These are phyloP conservation scores for Scleromitrula shiraiana DNA, from an alignment of 2,329 filamentous ascomycete species.

Conservation along the genomic window DNA sequence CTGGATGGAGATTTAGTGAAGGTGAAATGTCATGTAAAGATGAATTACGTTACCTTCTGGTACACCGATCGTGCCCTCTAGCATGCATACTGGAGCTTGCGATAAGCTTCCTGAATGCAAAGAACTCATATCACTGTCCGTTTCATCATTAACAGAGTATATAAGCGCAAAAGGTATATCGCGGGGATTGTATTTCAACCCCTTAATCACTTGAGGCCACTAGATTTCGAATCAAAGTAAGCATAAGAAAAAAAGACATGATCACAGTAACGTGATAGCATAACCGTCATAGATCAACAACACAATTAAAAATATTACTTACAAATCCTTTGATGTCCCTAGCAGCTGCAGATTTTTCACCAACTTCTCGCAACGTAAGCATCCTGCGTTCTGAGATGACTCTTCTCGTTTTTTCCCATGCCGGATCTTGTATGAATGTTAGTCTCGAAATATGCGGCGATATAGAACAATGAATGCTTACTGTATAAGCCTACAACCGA, in stretches of 20 bases:
- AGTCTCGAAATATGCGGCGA: not conserved
- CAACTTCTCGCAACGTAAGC: constrained; percentile 69
- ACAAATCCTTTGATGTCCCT: constrained; percentile 60
- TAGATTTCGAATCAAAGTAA: not conserved
- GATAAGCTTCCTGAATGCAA: constrained; percentile 59
- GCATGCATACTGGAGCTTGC: constrained; percentile 53
- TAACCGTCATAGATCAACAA: not conserved
- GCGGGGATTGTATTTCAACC: constrained; percentile 57
- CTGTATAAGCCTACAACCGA: constrained; percentile 59
- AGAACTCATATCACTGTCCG: constrained; percentile 60
- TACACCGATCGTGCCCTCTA: constrained; percentile 67
- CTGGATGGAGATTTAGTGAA: constrained; percentile 40
- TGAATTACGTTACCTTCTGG: constrained; percentile 37
- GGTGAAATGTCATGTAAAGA: not conserved
- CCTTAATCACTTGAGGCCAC: constrained; percentile 61
- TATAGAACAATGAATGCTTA: not conserved
- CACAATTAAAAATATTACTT: not conserved
- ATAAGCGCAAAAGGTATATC: constrained; percentile 72
- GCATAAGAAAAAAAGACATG: not conserved
- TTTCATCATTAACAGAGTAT: constrained; percentile 66
- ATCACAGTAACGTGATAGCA: not conserved
- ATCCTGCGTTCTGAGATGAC: constrained; percentile 74
- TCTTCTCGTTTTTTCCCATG: constrained; percentile 72
- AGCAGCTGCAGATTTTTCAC: constrained; percentile 66
- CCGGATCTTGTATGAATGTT: constrained; percentile 46